Evolutionary conservation across 495 filamentous ascomycete genomes (phyloP), one percentile per base, ranked within the genome.

Genomic region (Pyrenula aspistea): DNA sequence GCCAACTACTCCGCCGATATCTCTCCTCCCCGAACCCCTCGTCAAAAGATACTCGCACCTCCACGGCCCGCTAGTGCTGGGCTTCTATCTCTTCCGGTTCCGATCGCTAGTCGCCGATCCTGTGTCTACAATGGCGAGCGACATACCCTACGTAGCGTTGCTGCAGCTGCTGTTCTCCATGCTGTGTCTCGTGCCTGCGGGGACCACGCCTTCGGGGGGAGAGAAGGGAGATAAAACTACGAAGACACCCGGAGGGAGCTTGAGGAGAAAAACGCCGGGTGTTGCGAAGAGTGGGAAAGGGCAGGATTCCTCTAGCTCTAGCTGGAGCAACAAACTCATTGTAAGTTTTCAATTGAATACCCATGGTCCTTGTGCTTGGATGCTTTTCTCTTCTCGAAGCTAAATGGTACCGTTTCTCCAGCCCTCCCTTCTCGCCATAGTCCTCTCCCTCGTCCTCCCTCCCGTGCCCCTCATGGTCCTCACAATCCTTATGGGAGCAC

Each of bases 401-500:
- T 51, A 21, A 61, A 73, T 24, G 72, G 77, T 68, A 10, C 67
- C 67, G 20, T 25, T 60, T 56, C 21, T 57, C 53, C 59, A 95
- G 90, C 73, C 84, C 20, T 72, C 81, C 2, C 62, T 83, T 61
- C 67, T 88, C 61, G 77, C 81, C 11, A 61, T 78, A 47, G 63
- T 86, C 54, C 73, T 90, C 12, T 79, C 85, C 47, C 67, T 86
- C 57, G 65, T 88, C 47, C 74, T 95, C 55, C 77, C 80, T 15
- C 78, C 81, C 0, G 84, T 84, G 22, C 63, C 81, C 51, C 71
- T 94, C 24, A 73, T 83, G 60, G 67, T 78, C 55, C 64, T 83
- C 22, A 76, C 94, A 60, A 75, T 97, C 64, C 83, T 96, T 55
- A 92, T 96, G 70, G 94, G 93, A 58, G 93, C 92, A 12, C 93